A percentile compares a stretch with the other conserved stretches of the same genome.
Evolutionary conservation across 371 early-diverging fungal species (phyloP).

Genomic region (Saksenaea oblongispora): DNA sequence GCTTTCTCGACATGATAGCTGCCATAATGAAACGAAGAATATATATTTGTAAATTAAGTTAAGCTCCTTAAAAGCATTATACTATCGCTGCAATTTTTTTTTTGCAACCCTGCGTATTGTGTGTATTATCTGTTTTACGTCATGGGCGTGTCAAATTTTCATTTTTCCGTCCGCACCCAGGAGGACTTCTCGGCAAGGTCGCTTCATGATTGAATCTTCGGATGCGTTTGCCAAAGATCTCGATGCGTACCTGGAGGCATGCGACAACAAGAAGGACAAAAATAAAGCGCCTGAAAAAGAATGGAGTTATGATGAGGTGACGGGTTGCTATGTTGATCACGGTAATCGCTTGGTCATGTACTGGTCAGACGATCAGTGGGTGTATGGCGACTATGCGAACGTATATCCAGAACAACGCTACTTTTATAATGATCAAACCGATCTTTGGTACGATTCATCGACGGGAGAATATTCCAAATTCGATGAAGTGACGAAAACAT

Average conservation of each 20-base stretch:
- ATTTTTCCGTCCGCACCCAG: not conserved
- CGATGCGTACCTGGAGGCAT: not conserved
- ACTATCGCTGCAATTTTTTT: no score
- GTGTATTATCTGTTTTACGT: not conserved
- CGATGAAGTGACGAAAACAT: slow-evolving; percentile 23
- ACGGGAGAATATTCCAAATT: slow-evolving; percentile 29
- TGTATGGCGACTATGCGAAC: slow-evolving; percentile 19
- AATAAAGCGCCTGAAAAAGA: not conserved
- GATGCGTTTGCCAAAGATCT: slow-evolving; percentile 4
- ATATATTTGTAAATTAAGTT: no score
- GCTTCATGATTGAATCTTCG: slow-evolving; percentile 4
- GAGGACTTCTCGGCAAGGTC: not conserved
- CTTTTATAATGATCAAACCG: slow-evolving; percentile 27
- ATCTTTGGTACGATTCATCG: slow-evolving; percentile 35
- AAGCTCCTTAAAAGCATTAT: no score
- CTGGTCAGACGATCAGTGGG: slow-evolving; percentile 11
- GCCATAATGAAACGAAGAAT: no score
- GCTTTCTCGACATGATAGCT: no score
- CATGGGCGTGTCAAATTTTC: not conserved
- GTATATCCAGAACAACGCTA: slow-evolving; percentile 17
- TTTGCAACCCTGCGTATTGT: no score
- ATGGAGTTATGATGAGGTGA: not conserved
- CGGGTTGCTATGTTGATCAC: slow-evolving; percentile 5
- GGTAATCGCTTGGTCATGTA: slow-evolving; percentile 19
- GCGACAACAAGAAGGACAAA: not conserved